Percentiles rank a stretch among this genome's conserved stretches.
Evolutionary conservation across 768 basidiomycete genomes (phyloP).

Genomic region (Gyrodon lividus): DNA sequence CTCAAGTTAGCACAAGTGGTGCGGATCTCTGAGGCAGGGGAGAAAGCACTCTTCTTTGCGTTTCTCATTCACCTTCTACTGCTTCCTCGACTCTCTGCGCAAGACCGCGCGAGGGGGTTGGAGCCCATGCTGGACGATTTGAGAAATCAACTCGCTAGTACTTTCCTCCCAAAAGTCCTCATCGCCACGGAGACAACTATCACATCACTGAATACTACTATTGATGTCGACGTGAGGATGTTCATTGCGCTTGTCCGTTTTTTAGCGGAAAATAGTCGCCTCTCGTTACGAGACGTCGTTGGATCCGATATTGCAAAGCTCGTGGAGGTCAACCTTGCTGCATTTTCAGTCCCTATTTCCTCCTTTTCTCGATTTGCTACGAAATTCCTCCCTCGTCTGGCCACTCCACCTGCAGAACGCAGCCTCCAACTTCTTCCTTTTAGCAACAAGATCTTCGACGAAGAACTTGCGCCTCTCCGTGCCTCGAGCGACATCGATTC

Average conservation of each 20-base stretch:
- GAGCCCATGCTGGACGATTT: constrained; percentile 31
- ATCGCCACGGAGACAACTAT: constrained; percentile 28
- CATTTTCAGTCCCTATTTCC: constrained; percentile 15
- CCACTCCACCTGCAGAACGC: background rate
- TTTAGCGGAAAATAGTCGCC: constrained; percentile 22
- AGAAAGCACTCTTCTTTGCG: constrained; percentile 30
- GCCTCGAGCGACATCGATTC: constrained; percentile 2
- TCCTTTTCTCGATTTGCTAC: constrained; percentile 18
- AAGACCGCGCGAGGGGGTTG: constrained; percentile 39
- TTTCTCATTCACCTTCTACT: constrained; percentile 41
- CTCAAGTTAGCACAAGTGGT: constrained; percentile 6
- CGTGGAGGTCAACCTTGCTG: constrained; percentile 23
- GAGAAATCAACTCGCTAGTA: constrained; percentile 27
- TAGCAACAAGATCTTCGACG: constrained; percentile 41
- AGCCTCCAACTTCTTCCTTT: constrained; percentile 37
- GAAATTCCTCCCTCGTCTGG: constrained; percentile 18
- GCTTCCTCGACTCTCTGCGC: constrained; percentile 36
- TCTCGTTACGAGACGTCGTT: constrained; percentile 28
- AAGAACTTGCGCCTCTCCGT: constrained; percentile 37
- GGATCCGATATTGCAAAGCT: constrained; percentile 25
- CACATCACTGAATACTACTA: constrained; percentile 16
- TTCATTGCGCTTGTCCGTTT: constrained; percentile 46
- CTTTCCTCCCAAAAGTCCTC: constrained; percentile 44
- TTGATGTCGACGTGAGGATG: constrained; percentile 56
- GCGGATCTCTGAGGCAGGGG: background rate